Conservation (phyloP, 176 grass and related monocot species). For the Cymbopogon citratus region DNA sequence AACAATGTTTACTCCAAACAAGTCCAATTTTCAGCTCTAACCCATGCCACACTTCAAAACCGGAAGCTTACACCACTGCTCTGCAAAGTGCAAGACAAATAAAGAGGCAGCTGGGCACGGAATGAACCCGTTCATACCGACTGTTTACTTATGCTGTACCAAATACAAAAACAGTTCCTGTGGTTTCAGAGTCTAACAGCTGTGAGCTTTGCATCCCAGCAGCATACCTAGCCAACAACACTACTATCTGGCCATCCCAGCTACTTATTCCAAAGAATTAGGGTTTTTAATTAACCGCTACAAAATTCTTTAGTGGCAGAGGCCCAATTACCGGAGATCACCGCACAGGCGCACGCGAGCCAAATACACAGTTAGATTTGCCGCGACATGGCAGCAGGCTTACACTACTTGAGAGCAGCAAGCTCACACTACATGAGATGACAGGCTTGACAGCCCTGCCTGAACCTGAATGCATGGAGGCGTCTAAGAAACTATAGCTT, state of each 20-base stretch:
- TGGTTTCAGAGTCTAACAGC: not conserved
- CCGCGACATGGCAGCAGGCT: not conserved
- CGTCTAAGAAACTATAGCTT: not conserved
- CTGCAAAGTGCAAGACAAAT: not conserved
- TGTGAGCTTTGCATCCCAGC: not conserved
- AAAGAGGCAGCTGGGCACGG: no score
- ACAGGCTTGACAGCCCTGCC: conserved; percentile 5
- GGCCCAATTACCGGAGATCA: conserved; percentile 14
- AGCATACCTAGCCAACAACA: not conserved
- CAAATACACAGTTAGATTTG: conserved; percentile 8
- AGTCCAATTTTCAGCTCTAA: no score
- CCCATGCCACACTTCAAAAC: not conserved
- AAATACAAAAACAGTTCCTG: conserved; percentile 5
- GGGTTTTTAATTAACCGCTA: conserved; percentile 33
- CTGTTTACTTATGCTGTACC: conserved; percentile 8
- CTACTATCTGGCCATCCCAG: not conserved
- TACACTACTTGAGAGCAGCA: not conserved
- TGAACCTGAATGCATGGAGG: not conserved
- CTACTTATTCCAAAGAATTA: conserved; percentile 43
- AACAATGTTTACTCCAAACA: no score
- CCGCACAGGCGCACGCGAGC: not conserved
- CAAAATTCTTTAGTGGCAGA: conserved; percentile 54
- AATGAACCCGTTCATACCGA: not conserved
- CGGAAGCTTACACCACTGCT: not conserved
- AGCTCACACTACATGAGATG: conserved; percentile 15